Evolutionary conservation across 495 filamentous ascomycete genomes (phyloP).

Genomic region (Aspergillus homomorphus): DNA sequence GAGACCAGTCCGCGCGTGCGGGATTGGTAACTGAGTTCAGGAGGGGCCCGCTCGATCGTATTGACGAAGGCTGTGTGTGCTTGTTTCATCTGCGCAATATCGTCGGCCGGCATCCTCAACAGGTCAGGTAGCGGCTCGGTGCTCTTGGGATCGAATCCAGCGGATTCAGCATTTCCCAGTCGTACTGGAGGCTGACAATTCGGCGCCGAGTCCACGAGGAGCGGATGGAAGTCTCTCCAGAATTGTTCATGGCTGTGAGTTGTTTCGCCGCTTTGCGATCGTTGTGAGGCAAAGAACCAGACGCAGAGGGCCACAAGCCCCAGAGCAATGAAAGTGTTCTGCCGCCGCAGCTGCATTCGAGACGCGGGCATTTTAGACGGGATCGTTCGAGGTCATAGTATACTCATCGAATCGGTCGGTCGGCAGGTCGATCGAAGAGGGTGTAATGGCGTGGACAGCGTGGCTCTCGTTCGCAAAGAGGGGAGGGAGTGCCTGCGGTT

Average conservation of each 20-base stretch:
- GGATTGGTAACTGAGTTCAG: constrained; percentile 32
- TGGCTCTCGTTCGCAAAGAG: background rate
- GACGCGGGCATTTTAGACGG: background rate
- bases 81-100: constrained; percentile 30
- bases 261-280: background rate
- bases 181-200: background rate
- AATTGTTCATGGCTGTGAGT: constrained; percentile 6
- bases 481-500: background rate
- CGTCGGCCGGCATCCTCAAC: constrained; percentile 27
- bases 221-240: background rate
- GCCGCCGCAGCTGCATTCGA: constrained; percentile 1
- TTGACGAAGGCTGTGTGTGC: constrained; percentile 39
- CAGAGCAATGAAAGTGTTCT: background rate
- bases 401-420: too few relatives aligned
- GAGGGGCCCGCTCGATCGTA: constrained; percentile 29
- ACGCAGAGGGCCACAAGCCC: background rate
- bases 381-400: background rate
- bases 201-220: background rate
- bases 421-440: background rate
- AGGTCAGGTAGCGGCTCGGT: constrained; percentile 27
- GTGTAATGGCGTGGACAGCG: background rate
- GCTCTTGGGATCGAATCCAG: constrained; percentile 22
- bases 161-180: constrained; percentile 9
- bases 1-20: constrained; percentile 45
- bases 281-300: background rate